Evolutionary conservation across 179 eudicot genomes (phyloP).

Genomic region (Dionaea muscipula): DNA sequence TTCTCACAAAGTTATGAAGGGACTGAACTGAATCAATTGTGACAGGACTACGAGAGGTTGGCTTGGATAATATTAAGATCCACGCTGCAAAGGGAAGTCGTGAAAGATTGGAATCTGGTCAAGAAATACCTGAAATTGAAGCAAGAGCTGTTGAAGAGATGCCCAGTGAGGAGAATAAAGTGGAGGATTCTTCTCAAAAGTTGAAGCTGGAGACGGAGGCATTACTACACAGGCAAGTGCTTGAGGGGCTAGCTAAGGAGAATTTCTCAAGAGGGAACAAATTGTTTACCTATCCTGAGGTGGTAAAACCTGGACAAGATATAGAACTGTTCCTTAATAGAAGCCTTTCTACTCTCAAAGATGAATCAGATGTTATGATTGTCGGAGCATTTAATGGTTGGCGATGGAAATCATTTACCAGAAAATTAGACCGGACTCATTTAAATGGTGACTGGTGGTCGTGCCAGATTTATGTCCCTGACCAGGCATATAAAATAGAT

Average conservation of each 20-base stretch:
- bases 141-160: neutral
- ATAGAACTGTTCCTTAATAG: constrained; percentile 68
- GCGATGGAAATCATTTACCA: constrained; percentile 82
- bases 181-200: constrained; percentile 27
- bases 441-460: constrained; percentile 96
- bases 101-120: neutral
- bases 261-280: constrained; percentile 47
- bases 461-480: constrained; percentile 68
- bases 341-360: constrained; percentile 52
- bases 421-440: constrained; percentile 46
- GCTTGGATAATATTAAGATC: neutral
- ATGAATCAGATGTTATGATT: constrained; percentile 54
- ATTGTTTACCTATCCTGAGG: constrained; percentile 57
- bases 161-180: neutral
- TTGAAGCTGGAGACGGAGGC: constrained; percentile 57
- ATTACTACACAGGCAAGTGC: constrained; percentile 30
- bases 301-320: constrained; percentile 53
- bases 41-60: neutral
- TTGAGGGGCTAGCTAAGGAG: constrained; percentile 55
- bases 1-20: neutral
- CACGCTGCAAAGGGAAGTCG: neutral
- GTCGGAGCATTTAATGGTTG: constrained; percentile 95
- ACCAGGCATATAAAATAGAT: constrained; percentile 76
- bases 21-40: neutral
- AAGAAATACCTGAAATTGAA: neutral